Conservation (phyloP, 306 rosid genomes). For the Calophaca sinica region DNA sequence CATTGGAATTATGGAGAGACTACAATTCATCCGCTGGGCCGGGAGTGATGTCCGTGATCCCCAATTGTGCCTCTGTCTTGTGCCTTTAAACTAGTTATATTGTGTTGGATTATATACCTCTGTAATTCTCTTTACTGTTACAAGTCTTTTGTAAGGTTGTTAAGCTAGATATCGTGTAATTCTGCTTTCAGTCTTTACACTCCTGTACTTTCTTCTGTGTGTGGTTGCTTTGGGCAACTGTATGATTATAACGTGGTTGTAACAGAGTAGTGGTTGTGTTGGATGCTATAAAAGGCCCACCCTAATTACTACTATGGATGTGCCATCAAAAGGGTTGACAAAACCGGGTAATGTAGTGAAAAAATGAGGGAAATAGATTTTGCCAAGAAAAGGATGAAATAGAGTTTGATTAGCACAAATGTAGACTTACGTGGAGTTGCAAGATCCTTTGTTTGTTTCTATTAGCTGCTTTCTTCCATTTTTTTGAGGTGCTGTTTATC, state of each 20-base stretch:
- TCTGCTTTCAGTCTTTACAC: too few species aligned
- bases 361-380: constrained; percentile 33
- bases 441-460: constrained; percentile 30
- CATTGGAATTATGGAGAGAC: too few species aligned
- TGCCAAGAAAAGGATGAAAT: not conserved
- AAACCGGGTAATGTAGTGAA: constrained; percentile 45
- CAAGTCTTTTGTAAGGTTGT: too few species aligned
- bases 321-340: constrained; percentile 49
- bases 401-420: constrained; percentile 2
- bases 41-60: too few species aligned
- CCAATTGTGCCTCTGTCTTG: too few species aligned
- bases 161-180: too few species aligned
- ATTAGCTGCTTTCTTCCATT: constrained; percentile 19
- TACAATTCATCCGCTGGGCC: too few species aligned
- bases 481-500: constrained; percentile 6
- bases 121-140: too few species aligned
- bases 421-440: constrained; percentile 1
- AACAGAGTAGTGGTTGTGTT: constrained; percentile 99
- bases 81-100: too few species aligned
- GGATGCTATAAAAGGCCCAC: constrained; percentile 69
- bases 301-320: constrained; percentile 47
- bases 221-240: too few species aligned
- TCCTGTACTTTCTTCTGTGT: too few species aligned
- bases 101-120: too few species aligned
- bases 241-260: constrained; percentile 56